Percentiles rank a stretch among this genome's conserved stretches.
Conservation (phyloP, 805 yeast species). For the Starmera caribaea region DNA sequence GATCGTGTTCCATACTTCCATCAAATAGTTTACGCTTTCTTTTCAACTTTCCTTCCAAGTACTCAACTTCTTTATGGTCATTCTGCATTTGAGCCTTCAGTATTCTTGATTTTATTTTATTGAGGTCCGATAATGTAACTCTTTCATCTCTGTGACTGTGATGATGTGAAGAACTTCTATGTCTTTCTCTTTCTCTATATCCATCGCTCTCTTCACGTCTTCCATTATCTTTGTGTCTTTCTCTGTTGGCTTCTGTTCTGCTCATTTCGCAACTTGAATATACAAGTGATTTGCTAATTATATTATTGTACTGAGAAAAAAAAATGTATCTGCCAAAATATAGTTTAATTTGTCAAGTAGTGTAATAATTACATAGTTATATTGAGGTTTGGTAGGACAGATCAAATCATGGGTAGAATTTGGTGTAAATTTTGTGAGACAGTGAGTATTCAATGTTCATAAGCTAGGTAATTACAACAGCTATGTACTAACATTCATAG, state of each 20-base stretch:
- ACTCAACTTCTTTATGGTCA: constrained; percentile 14
- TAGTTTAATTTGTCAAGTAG: too few species aligned
- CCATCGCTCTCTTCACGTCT: neutral
- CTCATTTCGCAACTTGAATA: too few species aligned
- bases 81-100: constrained; percentile 24
- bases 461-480: too few species aligned
- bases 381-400: too few species aligned
- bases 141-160: neutral
- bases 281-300: too few species aligned
- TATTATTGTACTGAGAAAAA: too few species aligned
- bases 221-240: neutral
- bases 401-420: constrained; percentile 7
- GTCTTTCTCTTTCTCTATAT: too few species aligned
- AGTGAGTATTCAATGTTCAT: constrained; percentile 15
- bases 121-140: constrained; percentile 13
- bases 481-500: constrained; percentile 13
- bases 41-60: constrained; percentile 11
- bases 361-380: too few species aligned
- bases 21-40: neutral
- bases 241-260: neutral
- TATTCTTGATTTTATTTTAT: constrained; percentile 22
- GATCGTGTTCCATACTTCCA: neutral
- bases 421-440: constrained; percentile 24
- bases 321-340: too few species aligned
- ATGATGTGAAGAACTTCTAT: neutral